phyloP scores from a whole-genome alignment of 2,329 filamentous ascomycete genomes.

The Claviceps humidiphila region DNA sequence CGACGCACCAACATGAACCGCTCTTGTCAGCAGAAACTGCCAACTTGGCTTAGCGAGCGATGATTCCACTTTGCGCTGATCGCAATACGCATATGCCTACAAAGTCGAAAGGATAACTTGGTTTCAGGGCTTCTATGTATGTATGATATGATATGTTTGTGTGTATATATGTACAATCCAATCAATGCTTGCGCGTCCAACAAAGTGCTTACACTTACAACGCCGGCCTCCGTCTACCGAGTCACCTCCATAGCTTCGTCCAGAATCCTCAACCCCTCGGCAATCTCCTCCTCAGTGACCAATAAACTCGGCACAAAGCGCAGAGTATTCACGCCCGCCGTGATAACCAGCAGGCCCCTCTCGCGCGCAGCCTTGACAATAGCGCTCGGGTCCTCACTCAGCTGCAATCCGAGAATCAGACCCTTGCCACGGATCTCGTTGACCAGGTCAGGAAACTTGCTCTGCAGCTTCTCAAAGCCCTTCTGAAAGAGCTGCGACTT shows the following conservation, averaged over 20 bases:
- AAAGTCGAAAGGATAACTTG: too few relatives aligned
- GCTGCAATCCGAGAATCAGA: constrained; percentile 75
- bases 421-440: constrained; percentile 71
- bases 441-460: constrained; percentile 52
- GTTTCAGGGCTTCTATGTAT: too few relatives aligned
- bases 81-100: too few relatives aligned
- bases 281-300: constrained; percentile 69
- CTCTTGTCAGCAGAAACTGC: too few relatives aligned
- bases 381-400: constrained; percentile 56
- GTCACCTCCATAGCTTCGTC: constrained; percentile 47
- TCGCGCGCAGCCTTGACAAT: constrained; percentile 80
- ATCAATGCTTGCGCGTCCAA: too few relatives aligned
- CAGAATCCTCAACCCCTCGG: constrained; percentile 62
- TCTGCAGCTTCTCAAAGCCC: constrained; percentile 34
- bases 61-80: too few relatives aligned
- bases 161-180: too few relatives aligned
- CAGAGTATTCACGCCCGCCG: constrained; percentile 81
- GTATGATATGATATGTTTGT: too few relatives aligned
- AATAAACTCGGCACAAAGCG: constrained; percentile 81
- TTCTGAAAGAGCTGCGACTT: constrained; percentile 44
- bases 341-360: constrained; percentile 79
- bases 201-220: too few relatives aligned
- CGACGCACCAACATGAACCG: too few relatives aligned
- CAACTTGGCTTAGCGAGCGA: too few relatives aligned
- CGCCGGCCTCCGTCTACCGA: constrained; percentile 10